Evolutionary conservation across 2,329 filamentous ascomycete species (phyloP).

Genomic region (Cadophora sp.): DNA sequence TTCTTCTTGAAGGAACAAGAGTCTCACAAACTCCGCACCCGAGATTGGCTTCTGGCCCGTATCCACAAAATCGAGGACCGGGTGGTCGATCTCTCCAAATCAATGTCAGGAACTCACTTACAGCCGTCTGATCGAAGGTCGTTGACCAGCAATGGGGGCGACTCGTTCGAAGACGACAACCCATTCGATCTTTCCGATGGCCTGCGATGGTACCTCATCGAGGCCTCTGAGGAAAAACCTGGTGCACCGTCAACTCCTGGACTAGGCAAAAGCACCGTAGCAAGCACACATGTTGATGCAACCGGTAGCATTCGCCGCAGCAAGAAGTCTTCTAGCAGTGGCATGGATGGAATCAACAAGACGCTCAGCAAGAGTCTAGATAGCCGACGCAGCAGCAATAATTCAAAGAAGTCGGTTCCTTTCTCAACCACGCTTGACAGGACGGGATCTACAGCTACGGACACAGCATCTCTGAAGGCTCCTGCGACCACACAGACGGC

Average conservation of each 20-base stretch:
- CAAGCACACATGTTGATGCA: conserved; percentile 85
- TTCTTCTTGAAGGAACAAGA: conserved; percentile 97
- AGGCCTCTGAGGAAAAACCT: conserved; percentile 91
- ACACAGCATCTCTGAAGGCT: conserved; percentile 36
- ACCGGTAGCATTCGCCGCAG: conserved; percentile 70
- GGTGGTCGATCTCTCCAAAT: conserved; percentile 89
- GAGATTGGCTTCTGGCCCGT: conserved; percentile 96
- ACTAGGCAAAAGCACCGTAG: conserved; percentile 89
- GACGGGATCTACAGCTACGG: conserved; percentile 34
- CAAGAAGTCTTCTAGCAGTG: conserved; percentile 51
- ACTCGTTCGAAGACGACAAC: conserved; percentile 84
- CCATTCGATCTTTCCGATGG: conserved; percentile 97
- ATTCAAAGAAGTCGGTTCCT: conserved; percentile 77
- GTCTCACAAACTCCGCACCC: conserved; percentile 78
- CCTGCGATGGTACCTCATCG: conserved; percentile 93
- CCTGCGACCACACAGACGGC: conserved; percentile 32
- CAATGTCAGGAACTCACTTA: conserved; percentile 52
- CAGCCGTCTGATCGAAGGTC: conserved; percentile 49
- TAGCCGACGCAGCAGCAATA: conserved; percentile 86
- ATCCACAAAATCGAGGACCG: conserved; percentile 92
- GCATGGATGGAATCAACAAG: conserved; percentile 76
- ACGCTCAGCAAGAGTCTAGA: conserved; percentile 88
- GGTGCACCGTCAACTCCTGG: conserved; percentile 92
- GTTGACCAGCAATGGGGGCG: conserved; percentile 57
- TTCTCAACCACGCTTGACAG: conserved; percentile 34